phyloP scores from a whole-genome alignment of 352 stramenopile species.

The Porosira glacialis region DNA sequence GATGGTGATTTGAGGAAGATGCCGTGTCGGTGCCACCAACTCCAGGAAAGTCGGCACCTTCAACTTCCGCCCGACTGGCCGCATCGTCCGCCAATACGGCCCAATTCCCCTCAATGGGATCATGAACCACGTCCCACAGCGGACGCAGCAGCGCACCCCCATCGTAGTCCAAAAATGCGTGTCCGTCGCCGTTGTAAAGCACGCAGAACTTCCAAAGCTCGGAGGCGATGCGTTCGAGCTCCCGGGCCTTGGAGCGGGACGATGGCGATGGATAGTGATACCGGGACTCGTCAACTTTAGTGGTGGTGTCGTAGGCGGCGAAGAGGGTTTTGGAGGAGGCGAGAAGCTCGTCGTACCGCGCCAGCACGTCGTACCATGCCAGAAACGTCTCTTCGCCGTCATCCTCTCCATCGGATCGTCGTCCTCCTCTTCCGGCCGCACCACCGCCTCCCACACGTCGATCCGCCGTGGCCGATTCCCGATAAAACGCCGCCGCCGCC shows the following conservation, averaged over 20 bases:
- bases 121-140: slow-evolving; percentile 14
- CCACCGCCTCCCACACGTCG: neutral
- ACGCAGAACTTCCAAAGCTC: slow-evolving; percentile 59
- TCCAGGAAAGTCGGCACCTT: neutral
- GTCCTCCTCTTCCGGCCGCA: too few relatives aligned
- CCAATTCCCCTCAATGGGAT: slow-evolving; percentile 29
- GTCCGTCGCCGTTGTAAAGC: slow-evolving; percentile 44
- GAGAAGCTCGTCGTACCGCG: slow-evolving; percentile 41
- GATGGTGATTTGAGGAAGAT: neutral
- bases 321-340: neutral
- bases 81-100: slow-evolving; percentile 13
- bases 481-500: neutral
- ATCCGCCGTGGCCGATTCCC: too few relatives aligned
- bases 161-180: slow-evolving; percentile 45
- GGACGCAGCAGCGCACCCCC: slow-evolving; percentile 23
- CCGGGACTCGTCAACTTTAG: neutral
- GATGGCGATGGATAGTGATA: too few relatives aligned
- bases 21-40: neutral
- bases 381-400: slow-evolving; percentile 12
- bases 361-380: slow-evolving; percentile 39
- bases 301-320: neutral
- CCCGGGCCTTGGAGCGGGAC: neutral
- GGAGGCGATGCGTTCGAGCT: slow-evolving; percentile 27
- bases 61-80: neutral
- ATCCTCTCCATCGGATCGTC: too few relatives aligned